Evolutionary conservation across 257 asterid genomes (phyloP).

Genomic region (Primulina tabacum): DNA sequence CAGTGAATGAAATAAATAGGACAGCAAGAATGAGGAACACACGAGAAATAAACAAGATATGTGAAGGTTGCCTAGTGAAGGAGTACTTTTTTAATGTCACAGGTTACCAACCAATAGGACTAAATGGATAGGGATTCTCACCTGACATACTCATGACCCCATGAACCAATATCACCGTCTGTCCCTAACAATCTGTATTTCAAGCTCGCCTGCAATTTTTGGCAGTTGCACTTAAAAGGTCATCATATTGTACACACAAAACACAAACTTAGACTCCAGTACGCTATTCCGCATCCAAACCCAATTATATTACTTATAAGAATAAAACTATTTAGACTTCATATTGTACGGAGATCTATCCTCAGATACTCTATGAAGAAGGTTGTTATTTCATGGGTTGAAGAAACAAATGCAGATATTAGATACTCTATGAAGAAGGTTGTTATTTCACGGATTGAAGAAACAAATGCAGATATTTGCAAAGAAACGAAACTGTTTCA

Average conservation of each 20-base stretch:
- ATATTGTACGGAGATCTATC: neutral
- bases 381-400: neutral
- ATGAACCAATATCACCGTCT: conserved; percentile 87
- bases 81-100: conserved; percentile 2
- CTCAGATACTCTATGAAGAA: neutral
- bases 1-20: neutral
- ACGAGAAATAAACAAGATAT: neutral
- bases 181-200: conserved; percentile 88
- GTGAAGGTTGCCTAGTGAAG: neutral
- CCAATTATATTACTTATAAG: neutral
- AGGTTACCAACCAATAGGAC: conserved; percentile 4
- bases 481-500: conserved; percentile 3
- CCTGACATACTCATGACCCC: conserved; percentile 99
- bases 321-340: neutral
- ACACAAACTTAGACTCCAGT: conserved; percentile 9
- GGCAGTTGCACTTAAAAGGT: conserved; percentile 21
- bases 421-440: neutral
- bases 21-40: neutral
- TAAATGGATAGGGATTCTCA: conserved; percentile 28
- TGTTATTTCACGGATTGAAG: neutral
- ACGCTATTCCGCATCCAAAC: conserved; percentile 8
- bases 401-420: neutral
- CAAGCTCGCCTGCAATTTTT: conserved; percentile 78
- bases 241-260: neutral
- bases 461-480: neutral